These are phyloP conservation scores for Actinomucor elegans DNA, from an alignment of 371 early-diverging fungal genomes.

Conservation along the genomic window DNA sequence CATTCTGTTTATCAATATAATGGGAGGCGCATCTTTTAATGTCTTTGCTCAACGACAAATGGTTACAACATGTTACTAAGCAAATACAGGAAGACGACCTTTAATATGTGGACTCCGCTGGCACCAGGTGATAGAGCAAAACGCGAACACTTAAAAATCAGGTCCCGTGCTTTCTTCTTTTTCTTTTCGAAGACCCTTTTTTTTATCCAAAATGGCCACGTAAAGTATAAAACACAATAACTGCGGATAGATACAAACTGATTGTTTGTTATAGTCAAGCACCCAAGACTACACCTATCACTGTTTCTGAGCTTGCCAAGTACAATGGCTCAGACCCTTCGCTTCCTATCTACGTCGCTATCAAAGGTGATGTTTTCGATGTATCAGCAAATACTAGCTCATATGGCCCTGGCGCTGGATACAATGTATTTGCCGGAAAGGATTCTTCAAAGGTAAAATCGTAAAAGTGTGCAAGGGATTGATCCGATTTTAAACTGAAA, in stretches of 20 bases:
- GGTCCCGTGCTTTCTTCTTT: background rate
- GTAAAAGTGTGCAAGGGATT: background rate
- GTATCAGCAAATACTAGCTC: slow-evolving; percentile 66
- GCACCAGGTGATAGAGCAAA: no score
- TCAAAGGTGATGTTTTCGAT: slow-evolving; percentile 83
- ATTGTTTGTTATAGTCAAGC: slow-evolving; percentile 32
- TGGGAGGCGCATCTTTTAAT: no score
- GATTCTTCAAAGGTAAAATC: slow-evolving; percentile 74
- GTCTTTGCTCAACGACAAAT: no score
- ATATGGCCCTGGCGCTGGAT: slow-evolving; percentile 71
- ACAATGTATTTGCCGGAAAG: slow-evolving; percentile 78
- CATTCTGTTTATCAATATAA: no score
- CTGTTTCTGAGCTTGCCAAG: slow-evolving; percentile 64
- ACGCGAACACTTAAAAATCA: no score
- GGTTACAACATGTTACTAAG: no score
- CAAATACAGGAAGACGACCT: no score
- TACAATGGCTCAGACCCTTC: slow-evolving; percentile 70
- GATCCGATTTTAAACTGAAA: background rate
- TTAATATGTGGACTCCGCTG: no score
- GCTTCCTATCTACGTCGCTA: slow-evolving; percentile 77
- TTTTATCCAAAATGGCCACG: slow-evolving; percentile 16
- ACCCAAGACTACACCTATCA: slow-evolving; percentile 53
- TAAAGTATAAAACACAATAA: slow-evolving; percentile 1
- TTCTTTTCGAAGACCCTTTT: background rate
- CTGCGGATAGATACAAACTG: background rate